Base-by-base conservation (phyloP, 139 green algal genomes). In the Tetratostichococcus sp. region DNA sequence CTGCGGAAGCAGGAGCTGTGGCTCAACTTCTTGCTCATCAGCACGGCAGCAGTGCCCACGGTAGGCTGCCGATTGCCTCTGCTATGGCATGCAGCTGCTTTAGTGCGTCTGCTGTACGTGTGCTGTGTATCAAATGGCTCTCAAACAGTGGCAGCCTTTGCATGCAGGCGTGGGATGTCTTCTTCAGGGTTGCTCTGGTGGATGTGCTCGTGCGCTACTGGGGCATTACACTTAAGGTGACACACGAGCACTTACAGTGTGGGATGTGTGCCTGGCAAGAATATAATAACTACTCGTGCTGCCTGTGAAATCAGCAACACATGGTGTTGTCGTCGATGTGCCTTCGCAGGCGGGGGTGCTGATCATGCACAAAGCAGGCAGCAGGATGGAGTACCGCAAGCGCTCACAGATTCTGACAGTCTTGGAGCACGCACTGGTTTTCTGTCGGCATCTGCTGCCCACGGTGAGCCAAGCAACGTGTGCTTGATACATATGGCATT, bases 391-490 rank as follows among this genome's bases (percentile, higher is more conserved):
- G 50, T 17, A n/a, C 11, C 50, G 50, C 17, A 62, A 62, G 19
- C 50, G 50, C 8, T 70, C 67, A 2, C 69, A 83, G 50, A 21
- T 84, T 11, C 70, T 92, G 57, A 84, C 88, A 0, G 35, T 83
- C 1, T 14, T 88, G 42, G 88, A 94, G 74, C 86, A 92, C 39
- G 30, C 68, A 4, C 28, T 70, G 11, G 30, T 79, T 17, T 42
- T 82, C 1, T 89, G 93, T 70, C 73, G 90, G 4, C 65, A 70
- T 21, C 35, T 93, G 30, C 67, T 91, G 11, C 83, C 90, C 2
- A 77, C 74, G 8, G 79, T 86, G 5, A 72, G 90, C 0, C 93
- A 86, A 88, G n/a, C n/a, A n/a, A n/a, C n/a, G n/a, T n/a, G n/a
- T n/a, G n/a, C n/a, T n/a, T n/a, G n/a, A n/a, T n/a, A n/a, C n/a